phyloP scores from a whole-genome alignment of 805 yeast species.

The Cyberlindnera veronae region DNA sequence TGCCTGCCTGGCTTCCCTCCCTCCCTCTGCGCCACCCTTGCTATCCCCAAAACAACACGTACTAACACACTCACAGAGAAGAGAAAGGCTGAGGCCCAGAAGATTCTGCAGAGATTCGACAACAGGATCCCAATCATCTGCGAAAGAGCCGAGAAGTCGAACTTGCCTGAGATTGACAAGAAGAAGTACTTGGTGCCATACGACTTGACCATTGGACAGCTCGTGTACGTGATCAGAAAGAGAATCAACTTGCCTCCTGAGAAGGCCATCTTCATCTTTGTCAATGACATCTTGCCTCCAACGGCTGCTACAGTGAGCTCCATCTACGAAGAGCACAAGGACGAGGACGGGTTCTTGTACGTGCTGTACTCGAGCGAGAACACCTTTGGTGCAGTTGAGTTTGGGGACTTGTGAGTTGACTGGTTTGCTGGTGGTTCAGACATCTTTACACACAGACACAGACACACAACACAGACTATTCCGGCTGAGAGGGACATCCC shows the following conservation, averaged over 20 bases:
- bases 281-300: constrained; percentile 95
- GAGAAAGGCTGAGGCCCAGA: constrained; percentile 90
- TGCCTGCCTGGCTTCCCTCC: not conserved
- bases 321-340: constrained; percentile 94
- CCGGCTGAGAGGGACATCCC: too few relatives aligned
- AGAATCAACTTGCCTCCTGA: constrained; percentile 94
- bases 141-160: constrained; percentile 95
- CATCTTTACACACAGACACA: too few relatives aligned
- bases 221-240: constrained; percentile 95
- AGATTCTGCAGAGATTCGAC: constrained; percentile 82
- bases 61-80: constrained; percentile 47
- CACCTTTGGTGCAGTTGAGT: constrained; percentile 65
- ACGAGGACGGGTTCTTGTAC: constrained; percentile 95
- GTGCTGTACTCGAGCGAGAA: constrained; percentile 96
- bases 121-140: constrained; percentile 96
- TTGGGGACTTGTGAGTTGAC: not conserved
- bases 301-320: constrained; percentile 96
- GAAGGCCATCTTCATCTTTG: constrained; percentile 96
- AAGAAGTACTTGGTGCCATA: constrained; percentile 95
- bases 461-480: constrained; percentile 1
- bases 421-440: not conserved
- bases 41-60: constrained; percentile 1
- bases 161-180: constrained; percentile 94
- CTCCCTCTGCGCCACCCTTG: not conserved
- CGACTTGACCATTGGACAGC: constrained; percentile 95